Percentiles rank a stretch among this genome's conserved stretches.
Conservation (phyloP, 257 asterid species). For the Echium plantagineum region DNA sequence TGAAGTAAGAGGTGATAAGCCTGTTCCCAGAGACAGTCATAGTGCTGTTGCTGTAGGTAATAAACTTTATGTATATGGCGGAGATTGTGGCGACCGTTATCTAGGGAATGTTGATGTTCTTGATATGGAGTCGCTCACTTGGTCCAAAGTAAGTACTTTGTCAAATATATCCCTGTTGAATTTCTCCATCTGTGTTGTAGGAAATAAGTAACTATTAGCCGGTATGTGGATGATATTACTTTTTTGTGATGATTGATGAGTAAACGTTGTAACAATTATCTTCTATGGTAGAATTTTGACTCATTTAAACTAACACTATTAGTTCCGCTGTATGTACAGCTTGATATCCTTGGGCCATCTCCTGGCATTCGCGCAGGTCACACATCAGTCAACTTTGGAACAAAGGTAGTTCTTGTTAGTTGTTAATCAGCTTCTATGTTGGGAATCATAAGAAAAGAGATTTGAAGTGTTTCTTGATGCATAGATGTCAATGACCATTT, state of each 20-base stretch:
- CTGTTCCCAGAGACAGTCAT: conserved; percentile 85
- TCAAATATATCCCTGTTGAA: background rate
- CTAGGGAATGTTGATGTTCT: conserved; percentile 65
- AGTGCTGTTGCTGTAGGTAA: conserved; percentile 56
- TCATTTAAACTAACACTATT: conserved; percentile 1
- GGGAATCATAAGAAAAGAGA: no score
- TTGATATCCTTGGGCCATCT: conserved; percentile 40
- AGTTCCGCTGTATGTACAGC: conserved; percentile 19
- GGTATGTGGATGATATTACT: no score
- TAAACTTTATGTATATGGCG: conserved; percentile 60
- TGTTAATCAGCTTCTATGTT: background rate
- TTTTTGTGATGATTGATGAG: background rate
- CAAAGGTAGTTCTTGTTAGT: conserved; percentile 45
- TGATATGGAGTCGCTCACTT: conserved; percentile 45
- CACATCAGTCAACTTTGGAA: conserved; percentile 66
- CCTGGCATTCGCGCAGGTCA: conserved; percentile 92
- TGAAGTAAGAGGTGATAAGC: conserved; percentile 35
- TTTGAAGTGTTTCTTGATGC: background rate
- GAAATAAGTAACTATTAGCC: background rate
- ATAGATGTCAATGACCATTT: no score
- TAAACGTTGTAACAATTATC: background rate
- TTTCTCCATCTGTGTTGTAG: no score
- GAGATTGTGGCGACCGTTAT: conserved; percentile 85
- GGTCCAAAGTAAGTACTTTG: conserved; percentile 57
- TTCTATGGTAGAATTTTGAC: background rate